These are phyloP conservation scores for Neophaeococcomyces mojaviensis DNA, from an alignment of 2,329 filamentous ascomycete species.

Conservation along the genomic window DNA sequence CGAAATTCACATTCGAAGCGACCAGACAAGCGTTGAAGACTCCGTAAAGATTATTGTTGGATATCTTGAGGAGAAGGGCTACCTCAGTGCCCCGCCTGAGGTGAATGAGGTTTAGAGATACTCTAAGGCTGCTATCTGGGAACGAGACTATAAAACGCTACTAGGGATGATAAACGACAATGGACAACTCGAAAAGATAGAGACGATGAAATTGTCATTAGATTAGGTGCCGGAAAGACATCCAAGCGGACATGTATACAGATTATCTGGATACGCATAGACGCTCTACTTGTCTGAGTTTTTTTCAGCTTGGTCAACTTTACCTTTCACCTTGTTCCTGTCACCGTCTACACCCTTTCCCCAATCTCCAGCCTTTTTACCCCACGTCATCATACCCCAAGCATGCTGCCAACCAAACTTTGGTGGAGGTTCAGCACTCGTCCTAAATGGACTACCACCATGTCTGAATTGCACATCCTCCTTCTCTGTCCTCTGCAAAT, in stretches of 20 bases:
- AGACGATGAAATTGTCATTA: no score
- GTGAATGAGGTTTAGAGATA: conserved; percentile 16
- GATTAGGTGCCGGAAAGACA: no score
- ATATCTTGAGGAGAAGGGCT: conserved; percentile 64
- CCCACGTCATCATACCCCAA: conserved; percentile 49
- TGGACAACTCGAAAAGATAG: no score
- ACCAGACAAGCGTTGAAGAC: conserved; percentile 77
- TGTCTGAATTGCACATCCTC: conserved; percentile 34
- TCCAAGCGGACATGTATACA: no score
- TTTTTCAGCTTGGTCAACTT: not conserved
- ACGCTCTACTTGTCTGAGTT: not conserved
- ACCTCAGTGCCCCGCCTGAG: conserved; percentile 36
- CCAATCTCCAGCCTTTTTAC: conserved; percentile 46
- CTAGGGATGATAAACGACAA: no score
- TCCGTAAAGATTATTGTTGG: conserved; percentile 76
- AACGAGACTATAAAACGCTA: not conserved
- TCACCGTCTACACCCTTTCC: conserved; percentile 42
- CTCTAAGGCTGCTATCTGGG: not conserved
- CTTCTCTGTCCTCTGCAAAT: conserved; percentile 14
- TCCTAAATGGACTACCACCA: conserved; percentile 41
- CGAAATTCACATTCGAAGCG: conserved; percentile 80
- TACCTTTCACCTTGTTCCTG: conserved; percentile 4
- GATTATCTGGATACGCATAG: not conserved
- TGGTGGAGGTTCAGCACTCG: conserved; percentile 38
- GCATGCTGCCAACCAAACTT: conserved; percentile 47